Evolutionary conservation across 106 monocot species (phyloP).

Genomic region (Dendrobium huoshanense): DNA sequence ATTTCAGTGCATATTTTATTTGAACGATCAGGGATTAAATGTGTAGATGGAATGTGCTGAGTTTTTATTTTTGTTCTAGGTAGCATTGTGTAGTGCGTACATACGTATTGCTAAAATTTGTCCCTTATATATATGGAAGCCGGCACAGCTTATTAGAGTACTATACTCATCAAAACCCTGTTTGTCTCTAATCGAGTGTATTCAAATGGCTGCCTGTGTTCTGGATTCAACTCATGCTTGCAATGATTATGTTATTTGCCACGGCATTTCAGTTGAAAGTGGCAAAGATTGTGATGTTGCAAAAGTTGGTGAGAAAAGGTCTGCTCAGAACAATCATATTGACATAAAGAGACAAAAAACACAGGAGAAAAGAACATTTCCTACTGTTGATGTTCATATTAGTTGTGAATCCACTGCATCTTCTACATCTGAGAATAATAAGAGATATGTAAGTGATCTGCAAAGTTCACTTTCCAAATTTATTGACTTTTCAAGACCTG

Average conservation of each 20-base stretch:
- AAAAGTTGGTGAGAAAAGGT: conserved; percentile 57
- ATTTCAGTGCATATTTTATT: neutral
- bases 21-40: neutral
- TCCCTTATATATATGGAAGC: conserved; percentile 69
- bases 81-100: conserved; percentile 82
- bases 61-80: conserved; percentile 33
- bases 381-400: conserved; percentile 6
- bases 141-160: conserved; percentile 47
- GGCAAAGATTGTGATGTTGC: conserved; percentile 18
- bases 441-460: conserved; percentile 31
- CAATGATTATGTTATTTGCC: conserved; percentile 12
- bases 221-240: conserved; percentile 35
- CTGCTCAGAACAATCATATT: conserved; percentile 13
- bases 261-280: conserved; percentile 12
- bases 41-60: conserved; percentile 10
- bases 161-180: conserved; percentile 57
- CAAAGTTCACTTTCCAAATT: conserved; percentile 32
- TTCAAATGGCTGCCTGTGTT: conserved; percentile 36
- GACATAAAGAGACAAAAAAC: conserved; percentile 52
- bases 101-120: conserved; percentile 64
- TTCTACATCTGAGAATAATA: conserved; percentile 13
- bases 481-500: conserved; percentile 37
- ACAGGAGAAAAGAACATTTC: conserved; percentile 10
- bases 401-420: conserved; percentile 12
- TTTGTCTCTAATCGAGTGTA: conserved; percentile 60